Base-by-base conservation (phyloP, 768 basidiomycete genomes). In the Sporobolomyces phaffii region DNA sequence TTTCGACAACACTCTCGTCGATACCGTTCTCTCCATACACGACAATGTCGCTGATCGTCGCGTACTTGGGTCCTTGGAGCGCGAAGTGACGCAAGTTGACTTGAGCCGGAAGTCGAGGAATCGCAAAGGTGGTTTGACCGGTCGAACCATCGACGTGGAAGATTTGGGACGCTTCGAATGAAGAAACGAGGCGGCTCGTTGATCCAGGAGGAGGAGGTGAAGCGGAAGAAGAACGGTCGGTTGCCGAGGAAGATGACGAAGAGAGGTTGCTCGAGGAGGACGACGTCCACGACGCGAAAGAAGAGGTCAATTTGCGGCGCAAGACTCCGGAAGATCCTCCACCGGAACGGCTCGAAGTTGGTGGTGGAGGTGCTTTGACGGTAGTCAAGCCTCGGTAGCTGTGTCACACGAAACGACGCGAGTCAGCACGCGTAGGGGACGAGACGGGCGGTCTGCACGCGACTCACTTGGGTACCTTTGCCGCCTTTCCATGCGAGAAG, bases 31-130 rank as follows among this genome's bases (percentile, higher is more conserved):
- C 80, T 11, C 89, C 90, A 78, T 92, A 93, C 31, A 94, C 80
- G 68, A 92, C 86, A 41, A 94, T 85, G 73, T 94, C 91, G 49
- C 89, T 90, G n/a, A 94, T 80, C 10, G 89, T 87, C 2, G 87
- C 86, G 73, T 89, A 90, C 63, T 92, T 87, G 48, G 88, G 87
- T 72, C 88, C 84, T 77, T 93, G 91, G 65, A 91, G 87, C 33
- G 89, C 88, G 76, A 93, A 91, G 79, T 93, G 91, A 70, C 91
- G 81, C 74, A 74, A 57, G 53, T 70, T 69, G 50, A 74, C 65
- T 11, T 62, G 38, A 43, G 51, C 17, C 36, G 65, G 51, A 15
- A 58, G 41, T 18, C 13, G 28, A 41, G 68, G 51, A 24, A 66
- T 43, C 2, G 47, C 41, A 49, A 68, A 63, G 5, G 36, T 45